Percentiles rank a stretch among this genome's conserved stretches.
These are phyloP conservation scores for Diaporthe nobilis DNA, from an alignment of 2,329 filamentous ascomycete species.

Conservation along the genomic window DNA sequence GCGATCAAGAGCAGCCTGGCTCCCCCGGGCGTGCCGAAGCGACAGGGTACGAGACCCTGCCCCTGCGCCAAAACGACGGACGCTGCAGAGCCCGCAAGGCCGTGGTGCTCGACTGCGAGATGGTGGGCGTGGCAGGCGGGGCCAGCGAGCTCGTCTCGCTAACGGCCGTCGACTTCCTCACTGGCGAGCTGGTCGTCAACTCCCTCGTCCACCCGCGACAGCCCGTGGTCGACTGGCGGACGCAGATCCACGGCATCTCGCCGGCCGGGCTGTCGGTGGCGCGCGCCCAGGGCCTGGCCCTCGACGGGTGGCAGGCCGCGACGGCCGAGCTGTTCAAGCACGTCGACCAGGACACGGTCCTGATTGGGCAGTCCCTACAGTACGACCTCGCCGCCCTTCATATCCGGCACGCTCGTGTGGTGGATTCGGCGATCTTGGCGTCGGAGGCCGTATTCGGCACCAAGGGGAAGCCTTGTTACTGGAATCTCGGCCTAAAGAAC, in stretches of 20 bases:
- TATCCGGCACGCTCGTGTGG: neutral
- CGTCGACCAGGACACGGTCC: slow-evolving; percentile 14
- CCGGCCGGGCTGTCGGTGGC: neutral
- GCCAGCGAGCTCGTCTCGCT: neutral
- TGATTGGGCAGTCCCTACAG: slow-evolving; percentile 5
- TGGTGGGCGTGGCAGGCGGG: slow-evolving; percentile 14
- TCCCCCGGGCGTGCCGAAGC: neutral
- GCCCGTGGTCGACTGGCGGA: slow-evolving; percentile 20
- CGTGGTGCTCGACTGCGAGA: slow-evolving; percentile 24
- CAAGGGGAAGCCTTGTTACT: neutral
- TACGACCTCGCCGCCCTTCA: neutral
- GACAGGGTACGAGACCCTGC: neutral
- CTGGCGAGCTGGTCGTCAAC: slow-evolving; percentile 4
- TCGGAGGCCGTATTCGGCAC: neutral
- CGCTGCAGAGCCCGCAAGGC: neutral
- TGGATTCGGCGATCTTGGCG: slow-evolving; percentile 11
- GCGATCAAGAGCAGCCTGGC: neutral
- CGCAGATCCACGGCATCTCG: slow-evolving; percentile 18
- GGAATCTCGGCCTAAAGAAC: slow-evolving; percentile 6
- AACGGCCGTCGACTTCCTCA: slow-evolving; percentile 26
- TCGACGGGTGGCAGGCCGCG: slow-evolving; percentile 16
- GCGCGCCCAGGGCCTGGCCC: neutral
- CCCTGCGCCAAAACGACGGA: neutral
- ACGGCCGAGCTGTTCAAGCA: neutral
- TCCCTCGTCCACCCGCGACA: slow-evolving; percentile 14